Base-by-base conservation (phyloP, 2,329 filamentous ascomycete genomes). In the Diaporthe vexans region DNA sequence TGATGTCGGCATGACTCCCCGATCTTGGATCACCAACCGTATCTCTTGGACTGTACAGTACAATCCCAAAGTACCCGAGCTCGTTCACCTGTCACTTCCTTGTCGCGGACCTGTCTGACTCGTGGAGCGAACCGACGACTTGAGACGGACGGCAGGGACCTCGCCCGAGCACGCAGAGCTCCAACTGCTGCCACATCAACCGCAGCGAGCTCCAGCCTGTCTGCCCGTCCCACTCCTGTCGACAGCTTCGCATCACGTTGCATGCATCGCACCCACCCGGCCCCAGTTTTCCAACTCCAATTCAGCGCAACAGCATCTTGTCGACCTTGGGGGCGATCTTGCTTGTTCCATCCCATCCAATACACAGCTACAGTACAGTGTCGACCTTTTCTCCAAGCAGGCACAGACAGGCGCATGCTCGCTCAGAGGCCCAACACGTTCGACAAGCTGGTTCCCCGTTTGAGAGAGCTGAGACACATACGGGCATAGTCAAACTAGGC, bases 141-240 rank as follows among this genome's bases (percentile, higher is more conserved):
- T 51, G 61, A 67, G 61, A 51, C 61, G 43, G 61, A 67, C 63
- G 63, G 63, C 63, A 67, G 46, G 63, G 43, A 4, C 63, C 63
- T 26, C 48, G 63, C 48, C 63, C 63, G 33, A 68, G 63, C 63
- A 54, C 33, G n/a, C 21, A 37, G 8, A 67, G 48, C 17, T 52
- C 48, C 13, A 51, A 9, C n/a, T 51, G 6, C 35, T 37, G 35
- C 35, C 11, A 10, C 35, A 11, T 8, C 35, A 37, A 58, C 9
- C 10, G 37, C 58, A 29, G 24, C 21, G 4, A 46, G 21, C 24
- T 19, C 15, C 59, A 48, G 37, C 6, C 58, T 37, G n/a, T 17
- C 58, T 46, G 24, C 37, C n/a, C 7, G 37, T 21, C 57, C 57
- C 57, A 59, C 57, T 43, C 37, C 2, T 43, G 58, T 43, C 58